Base-by-base conservation (phyloP, 768 basidiomycete species). In the Austroboletus eburneus region DNA sequence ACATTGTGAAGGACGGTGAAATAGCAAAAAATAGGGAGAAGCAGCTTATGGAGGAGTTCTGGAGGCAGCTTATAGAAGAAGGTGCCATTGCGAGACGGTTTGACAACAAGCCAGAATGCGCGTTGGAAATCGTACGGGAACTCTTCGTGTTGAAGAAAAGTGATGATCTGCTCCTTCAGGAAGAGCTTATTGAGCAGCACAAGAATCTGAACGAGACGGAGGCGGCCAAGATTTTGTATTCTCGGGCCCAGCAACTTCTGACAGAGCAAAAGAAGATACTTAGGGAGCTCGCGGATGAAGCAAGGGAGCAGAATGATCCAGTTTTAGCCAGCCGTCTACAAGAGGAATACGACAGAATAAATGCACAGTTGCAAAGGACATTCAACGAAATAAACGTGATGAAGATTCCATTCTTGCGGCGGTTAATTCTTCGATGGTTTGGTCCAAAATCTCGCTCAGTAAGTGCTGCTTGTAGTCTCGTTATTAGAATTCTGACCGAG, bases 31-130 rank as follows among this genome's bases (percentile, higher is more conserved):
- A 24, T 2, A 48, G 47, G 21, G 67, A 70, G 39, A 8, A 16
- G 0, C 49, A 71, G 37, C 61, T 71, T 22, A 50, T 17, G 5
- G 0, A 1, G 1, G 48, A 55, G 0, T 72, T 65, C 43, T 75
- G 58, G 58, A 4, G 4, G 2, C 0, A 7, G 3, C 38, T 59
- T 18, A 25, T 48, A 6, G 2, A 14, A 0, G 45, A 16, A 30
- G 51, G 49, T 1, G 58, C 58, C 18, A 2, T 0, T 0, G 2
- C 24, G 3, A 7, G 1, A 20, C 40, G 16, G 39, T 58, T 61
- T 3, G 0, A 43, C 9, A 51, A 58, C 14, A 39, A 37, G 2
- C 0, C 0, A 2, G 0, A 0, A 1, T 32, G 38, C 5, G 55
- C 55, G 20, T 2, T 5, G 43, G 13, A 0, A 0, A 45, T 60